Percentiles rank a stretch among this genome's conserved stretches.
Evolutionary conservation across 2,329 filamentous ascomycete species (phyloP).

Genomic region (Sporothrix luriei): DNA sequence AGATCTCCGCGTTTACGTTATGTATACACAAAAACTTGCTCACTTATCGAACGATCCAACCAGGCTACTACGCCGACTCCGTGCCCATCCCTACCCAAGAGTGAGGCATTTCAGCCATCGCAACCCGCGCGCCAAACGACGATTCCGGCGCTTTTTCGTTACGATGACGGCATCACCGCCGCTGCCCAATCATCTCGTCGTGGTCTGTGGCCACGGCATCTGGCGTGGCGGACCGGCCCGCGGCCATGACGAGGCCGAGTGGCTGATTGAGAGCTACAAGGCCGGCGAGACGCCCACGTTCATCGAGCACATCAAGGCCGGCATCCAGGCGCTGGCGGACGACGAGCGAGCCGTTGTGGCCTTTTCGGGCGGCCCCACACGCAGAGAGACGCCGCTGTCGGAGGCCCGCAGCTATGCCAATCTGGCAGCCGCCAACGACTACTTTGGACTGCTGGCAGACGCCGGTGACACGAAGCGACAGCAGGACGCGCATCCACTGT

Average conservation of each 20-base stretch:
- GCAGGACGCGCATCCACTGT: conserved; percentile 37
- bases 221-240: conserved; percentile 62
- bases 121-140: neutral
- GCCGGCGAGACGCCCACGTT: conserved; percentile 77
- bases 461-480: neutral
- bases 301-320: conserved; percentile 70
- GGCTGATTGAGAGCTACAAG: conserved; percentile 78
- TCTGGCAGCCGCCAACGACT: conserved; percentile 51
- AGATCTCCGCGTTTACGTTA: too few relatives aligned
- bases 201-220: conserved; percentile 85
- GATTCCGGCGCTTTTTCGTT: neutral
- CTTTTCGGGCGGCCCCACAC: conserved; percentile 73
- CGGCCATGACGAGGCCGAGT: conserved; percentile 62
- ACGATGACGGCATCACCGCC: conserved; percentile 21
- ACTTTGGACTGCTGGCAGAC: conserved; percentile 47
- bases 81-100: neutral
- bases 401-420: conserved; percentile 67
- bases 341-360: conserved; percentile 58
- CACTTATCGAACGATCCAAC: neutral
- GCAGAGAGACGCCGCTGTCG: conserved; percentile 56
- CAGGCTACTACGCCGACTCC: neutral
- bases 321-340: conserved; percentile 56
- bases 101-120: neutral
- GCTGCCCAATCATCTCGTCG: conserved; percentile 60
- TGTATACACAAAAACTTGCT: too few relatives aligned